phyloP scores from a whole-genome alignment of 306 rosid species.

The Rosa chinensis region DNA sequence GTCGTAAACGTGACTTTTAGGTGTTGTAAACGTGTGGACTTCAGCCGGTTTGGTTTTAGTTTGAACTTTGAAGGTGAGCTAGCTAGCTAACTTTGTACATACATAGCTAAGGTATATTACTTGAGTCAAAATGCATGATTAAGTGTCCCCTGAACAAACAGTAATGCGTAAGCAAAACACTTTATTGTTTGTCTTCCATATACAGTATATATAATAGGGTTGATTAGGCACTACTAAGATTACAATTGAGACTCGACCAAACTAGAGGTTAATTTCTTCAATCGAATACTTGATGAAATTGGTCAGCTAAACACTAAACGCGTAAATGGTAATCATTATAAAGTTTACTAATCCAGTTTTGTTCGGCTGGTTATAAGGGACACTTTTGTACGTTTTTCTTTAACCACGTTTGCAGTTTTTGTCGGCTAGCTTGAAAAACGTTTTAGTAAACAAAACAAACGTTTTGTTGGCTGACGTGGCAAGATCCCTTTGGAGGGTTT shows the following conservation, averaged over 20 bases:
- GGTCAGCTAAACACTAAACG: slow-evolving; percentile 1
- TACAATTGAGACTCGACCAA: background rate
- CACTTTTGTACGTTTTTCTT: slow-evolving; percentile 1
- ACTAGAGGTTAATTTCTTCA: background rate
- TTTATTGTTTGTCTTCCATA: background rate
- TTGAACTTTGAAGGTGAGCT: slow-evolving; percentile 2
- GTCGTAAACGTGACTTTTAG: background rate
- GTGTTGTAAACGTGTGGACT: slow-evolving; percentile 12
- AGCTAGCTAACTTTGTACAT: background rate
- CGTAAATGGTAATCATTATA: slow-evolving; percentile 27
- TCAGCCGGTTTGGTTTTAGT: background rate
- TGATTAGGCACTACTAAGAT: background rate
- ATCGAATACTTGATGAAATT: background rate
- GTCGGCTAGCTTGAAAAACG: background rate
- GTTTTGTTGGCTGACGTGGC: slow-evolving; percentile 22
- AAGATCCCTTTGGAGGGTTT: slow-evolving; percentile 13
- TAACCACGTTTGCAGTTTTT: slow-evolving; percentile 21
- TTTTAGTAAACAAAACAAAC: too few relatives aligned
- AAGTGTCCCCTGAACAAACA: background rate
- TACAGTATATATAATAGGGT: background rate
- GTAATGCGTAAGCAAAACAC: background rate
- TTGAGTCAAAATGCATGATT: background rate
- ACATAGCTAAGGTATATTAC: background rate
- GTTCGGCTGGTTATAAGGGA: slow-evolving; percentile 13
- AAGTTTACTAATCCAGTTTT: slow-evolving; percentile 1